phyloP scores from a whole-genome alignment of 768 basidiomycete species.

The Amanita molliuscula region DNA sequence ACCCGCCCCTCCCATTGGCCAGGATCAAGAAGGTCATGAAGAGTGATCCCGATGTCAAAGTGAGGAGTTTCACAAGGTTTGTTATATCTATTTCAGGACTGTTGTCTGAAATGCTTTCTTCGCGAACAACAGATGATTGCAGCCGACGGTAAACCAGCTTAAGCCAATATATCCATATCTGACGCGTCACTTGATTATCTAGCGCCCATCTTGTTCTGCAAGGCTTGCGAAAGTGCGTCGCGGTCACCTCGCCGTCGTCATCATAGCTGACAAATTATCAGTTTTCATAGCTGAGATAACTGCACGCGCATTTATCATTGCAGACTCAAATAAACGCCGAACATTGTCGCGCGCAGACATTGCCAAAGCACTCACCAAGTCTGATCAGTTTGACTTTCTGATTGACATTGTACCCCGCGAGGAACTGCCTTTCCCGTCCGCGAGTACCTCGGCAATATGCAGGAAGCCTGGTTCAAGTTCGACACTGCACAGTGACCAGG shows the following conservation, averaged over 20 bases:
- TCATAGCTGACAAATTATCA: slow-evolving; percentile 17
- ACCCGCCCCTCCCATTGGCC: slow-evolving; percentile 85
- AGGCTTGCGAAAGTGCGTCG: slow-evolving; percentile 92
- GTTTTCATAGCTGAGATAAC: slow-evolving; percentile 98
- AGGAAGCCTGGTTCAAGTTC: neutral
- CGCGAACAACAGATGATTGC: slow-evolving; percentile 79
- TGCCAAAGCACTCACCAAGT: slow-evolving; percentile 82
- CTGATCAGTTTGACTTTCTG: slow-evolving; percentile 95
- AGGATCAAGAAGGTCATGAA: slow-evolving; percentile 99
- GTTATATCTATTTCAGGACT: neutral
- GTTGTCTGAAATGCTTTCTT: neutral
- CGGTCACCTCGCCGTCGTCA: neutral
- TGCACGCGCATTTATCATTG: slow-evolving; percentile 89
- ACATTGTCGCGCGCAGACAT: slow-evolving; percentile 92
- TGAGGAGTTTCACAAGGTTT: slow-evolving; percentile 24
- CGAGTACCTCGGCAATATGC: slow-evolving; percentile 3
- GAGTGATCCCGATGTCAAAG: slow-evolving; percentile 94
- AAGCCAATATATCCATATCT: slow-evolving; percentile 4
- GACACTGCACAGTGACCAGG: neutral
- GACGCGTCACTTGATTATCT: neutral
- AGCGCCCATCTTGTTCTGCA: slow-evolving; percentile 95
- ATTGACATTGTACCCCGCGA: slow-evolving; percentile 94
- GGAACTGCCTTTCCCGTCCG: slow-evolving; percentile 33
- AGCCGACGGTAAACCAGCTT: slow-evolving; percentile 61
- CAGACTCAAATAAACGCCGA: slow-evolving; percentile 93